Conservation (phyloP, 441 rosid genomes). For the Oxalis stricta region DNA sequence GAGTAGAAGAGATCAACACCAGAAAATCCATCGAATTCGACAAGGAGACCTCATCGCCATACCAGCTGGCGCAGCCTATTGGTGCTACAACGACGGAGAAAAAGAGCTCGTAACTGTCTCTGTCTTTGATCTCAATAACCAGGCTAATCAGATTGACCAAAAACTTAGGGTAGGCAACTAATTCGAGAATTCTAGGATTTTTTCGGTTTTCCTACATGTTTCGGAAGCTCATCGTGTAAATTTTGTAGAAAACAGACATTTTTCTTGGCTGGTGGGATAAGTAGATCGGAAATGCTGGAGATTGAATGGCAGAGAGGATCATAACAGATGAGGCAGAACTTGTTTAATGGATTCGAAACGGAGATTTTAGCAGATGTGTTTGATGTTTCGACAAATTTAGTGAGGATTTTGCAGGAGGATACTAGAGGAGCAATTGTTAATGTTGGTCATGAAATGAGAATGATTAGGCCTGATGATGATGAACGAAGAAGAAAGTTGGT, state of each 20-base stretch:
- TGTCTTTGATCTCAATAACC: slow-evolving; percentile 15
- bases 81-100: slow-evolving; percentile 28
- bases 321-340: slow-evolving; percentile 11
- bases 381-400: slow-evolving; percentile 9
- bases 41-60: slow-evolving; percentile 28
- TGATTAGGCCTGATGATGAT: slow-evolving; percentile 4
- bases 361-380: slow-evolving; percentile 19
- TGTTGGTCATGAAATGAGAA: slow-evolving; percentile 6
- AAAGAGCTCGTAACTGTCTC: slow-evolving; percentile 18
- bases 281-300: neutral
- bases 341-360: slow-evolving; percentile 16
- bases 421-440: slow-evolving; percentile 14
- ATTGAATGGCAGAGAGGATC: neutral
- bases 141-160: slow-evolving; percentile 23
- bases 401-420: slow-evolving; percentile 9
- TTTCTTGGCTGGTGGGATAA: slow-evolving; percentile 12
- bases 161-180: slow-evolving; percentile 14
- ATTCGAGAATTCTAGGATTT: too few relatives aligned
- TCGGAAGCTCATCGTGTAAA: too few relatives aligned
- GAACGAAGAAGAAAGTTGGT: neutral
- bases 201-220: too few relatives aligned
- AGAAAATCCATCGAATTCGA: slow-evolving; percentile 21
- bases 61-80: slow-evolving; percentile 20
- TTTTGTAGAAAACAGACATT: neutral
- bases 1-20: slow-evolving; percentile 19